These are phyloP conservation scores for Cercophora sp. DNA, from an alignment of 495 filamentous ascomycete genomes.

Conservation along the genomic window DNA sequence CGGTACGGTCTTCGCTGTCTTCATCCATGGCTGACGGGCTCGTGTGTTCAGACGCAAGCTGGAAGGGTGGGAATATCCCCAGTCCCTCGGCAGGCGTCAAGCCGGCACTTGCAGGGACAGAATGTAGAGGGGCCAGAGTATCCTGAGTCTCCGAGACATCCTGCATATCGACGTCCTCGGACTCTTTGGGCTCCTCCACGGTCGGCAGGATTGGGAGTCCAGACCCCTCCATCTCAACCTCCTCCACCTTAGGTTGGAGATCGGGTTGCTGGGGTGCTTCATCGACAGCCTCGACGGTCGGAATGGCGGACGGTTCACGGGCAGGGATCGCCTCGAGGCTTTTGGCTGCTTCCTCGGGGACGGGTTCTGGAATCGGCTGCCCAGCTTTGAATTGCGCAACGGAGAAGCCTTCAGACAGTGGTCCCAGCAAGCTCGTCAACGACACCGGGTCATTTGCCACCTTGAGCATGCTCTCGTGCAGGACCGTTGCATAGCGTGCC, in stretches of 20 bases:
- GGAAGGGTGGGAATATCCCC: slow-evolving; percentile 14
- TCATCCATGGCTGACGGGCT: slow-evolving; percentile 25
- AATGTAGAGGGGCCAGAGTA: slow-evolving; percentile 39
- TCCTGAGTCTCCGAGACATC: slow-evolving; percentile 37
- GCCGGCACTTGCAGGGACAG: slow-evolving; percentile 35
- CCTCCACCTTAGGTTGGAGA: slow-evolving; percentile 36
- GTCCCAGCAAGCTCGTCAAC: slow-evolving; percentile 31
- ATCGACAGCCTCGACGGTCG: slow-evolving; percentile 28
- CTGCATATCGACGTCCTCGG: slow-evolving; percentile 39
- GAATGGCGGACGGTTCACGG: slow-evolving; percentile 25
- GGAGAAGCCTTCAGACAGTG: slow-evolving; percentile 24
- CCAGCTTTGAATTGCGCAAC: slow-evolving; percentile 19
- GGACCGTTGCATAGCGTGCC: slow-evolving; percentile 30
- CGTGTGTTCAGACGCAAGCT: slow-evolving; percentile 11
- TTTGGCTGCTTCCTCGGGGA: not conserved
- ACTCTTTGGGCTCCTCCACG: slow-evolving; percentile 21
- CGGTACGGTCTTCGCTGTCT: slow-evolving; percentile 53
- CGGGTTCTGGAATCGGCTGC: not conserved
- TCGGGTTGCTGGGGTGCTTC: slow-evolving; percentile 19
- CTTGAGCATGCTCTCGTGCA: slow-evolving; percentile 30
- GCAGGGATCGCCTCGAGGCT: slow-evolving; percentile 17
- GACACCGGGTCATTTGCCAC: slow-evolving; percentile 32
- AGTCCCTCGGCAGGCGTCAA: slow-evolving; percentile 3
- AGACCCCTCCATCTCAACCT: slow-evolving; percentile 34
- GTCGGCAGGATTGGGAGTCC: slow-evolving; percentile 26